Evolutionary conservation across 2,329 filamentous ascomycete species (phyloP), one percentile per base, ranked within the genome.

Genomic region (Sarocladiaceae sp.): DNA sequence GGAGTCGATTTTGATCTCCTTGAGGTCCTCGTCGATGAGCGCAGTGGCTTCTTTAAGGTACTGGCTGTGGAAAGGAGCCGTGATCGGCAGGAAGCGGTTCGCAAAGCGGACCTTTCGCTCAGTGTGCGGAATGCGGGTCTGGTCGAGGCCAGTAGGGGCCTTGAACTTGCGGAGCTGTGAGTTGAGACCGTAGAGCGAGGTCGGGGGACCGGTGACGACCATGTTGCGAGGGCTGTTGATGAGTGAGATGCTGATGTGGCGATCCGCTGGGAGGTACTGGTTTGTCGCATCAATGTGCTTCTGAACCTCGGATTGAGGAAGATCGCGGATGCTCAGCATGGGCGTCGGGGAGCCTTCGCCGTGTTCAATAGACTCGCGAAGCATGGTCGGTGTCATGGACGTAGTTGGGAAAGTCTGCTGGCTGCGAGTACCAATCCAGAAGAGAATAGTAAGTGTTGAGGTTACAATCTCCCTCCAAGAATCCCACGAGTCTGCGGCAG

Each of bases 211-310:
- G 33, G 93, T 95, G 12, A 98, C 89, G 40, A 98, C 94, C 59
- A 97, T 84, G 65, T 97, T 98, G 47, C 93, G 84, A 12, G 91
- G 89, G 67, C 91, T 97, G 74, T 98, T 98, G 63, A 96, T 81
- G 45, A 98, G 78, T 1, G 94, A 97, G 56, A 98, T 91, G 60
- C 83, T 83, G 60, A 98, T 96, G 62, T 97, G 93, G 47, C 90
- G 82, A 57, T 96, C 90, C 51, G 85, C 71, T 0, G 93, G 93
- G 46, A 98, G 78, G 70, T 98, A 95, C 63, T 96, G 83, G 66
- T 98, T 98, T 52, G 93, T 98, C 12, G 85, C 86, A 67, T 97
- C 85, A 54, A 98, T 95, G 68, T 97, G 91, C 65, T 91, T 89
- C 67, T 98, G 90, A 11, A 98, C 88, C 53, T 94, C 86, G 33